Evolutionary conservation across 1,284 basidiomycete genomes (phyloP), one percentile per base, ranked within the genome.

Genomic region (Cronartium ribicola): DNA sequence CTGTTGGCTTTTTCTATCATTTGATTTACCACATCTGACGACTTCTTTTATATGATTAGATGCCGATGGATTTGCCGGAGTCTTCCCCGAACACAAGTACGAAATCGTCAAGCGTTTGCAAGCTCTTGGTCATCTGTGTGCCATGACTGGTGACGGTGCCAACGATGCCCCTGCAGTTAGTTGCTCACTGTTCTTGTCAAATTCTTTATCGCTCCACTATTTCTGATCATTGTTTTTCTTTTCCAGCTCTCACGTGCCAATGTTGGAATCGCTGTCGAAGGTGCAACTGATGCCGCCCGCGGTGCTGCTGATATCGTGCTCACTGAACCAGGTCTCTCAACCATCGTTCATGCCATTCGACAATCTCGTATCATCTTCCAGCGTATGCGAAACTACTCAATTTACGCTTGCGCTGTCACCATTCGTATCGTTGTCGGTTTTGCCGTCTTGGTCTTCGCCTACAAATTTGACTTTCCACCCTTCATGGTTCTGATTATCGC

Each of bases 401-500:
- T 94, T 85, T 81, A 81, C 77, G 80, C 80, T 66, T 81, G 80
- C 76, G 78, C 78, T 63, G 78, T 79, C 72, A 78, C 77, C 29
- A 77, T 78, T 72, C 76, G 77, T 72, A 36, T 97, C 82, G 94
- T 97, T 78, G 90, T 96, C 79, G 94, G 92, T 84, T 97, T 98
- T 84, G 88, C 94, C 79, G 89, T 97, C 84, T 87, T 98, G 81
- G 90, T 91, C 69, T 97, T 97, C 82, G 90, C 89, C 76, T 97
- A 93, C 89, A 88, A 90, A 85, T 93, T 94, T 83, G 90, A 95
- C 84, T 97, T 97, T 92, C 94, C 94, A 80, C 93, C 94, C 22
- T 97, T 98, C 88, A 97, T 97, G 94, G 89, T 97, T 78, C 90
- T 97, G 82, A 91, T 97, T 83, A 94, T 98, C 78, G 94, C 94